Evolutionary conservation across 257 asterid species (phyloP).

Genomic region (Fraxinus quadrangulata): DNA sequence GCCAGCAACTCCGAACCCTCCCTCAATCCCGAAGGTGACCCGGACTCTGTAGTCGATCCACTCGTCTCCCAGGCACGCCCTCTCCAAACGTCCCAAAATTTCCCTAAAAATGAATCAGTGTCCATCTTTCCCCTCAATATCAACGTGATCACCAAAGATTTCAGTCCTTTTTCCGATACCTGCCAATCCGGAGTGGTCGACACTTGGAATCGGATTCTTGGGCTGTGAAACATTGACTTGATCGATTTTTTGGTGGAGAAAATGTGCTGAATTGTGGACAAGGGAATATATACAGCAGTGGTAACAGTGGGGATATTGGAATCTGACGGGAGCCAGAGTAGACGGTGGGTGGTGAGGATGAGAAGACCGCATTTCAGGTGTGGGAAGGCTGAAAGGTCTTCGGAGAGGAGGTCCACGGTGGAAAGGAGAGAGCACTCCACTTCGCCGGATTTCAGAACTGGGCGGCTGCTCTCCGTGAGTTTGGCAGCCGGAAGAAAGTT

Average conservation of each 20-base stretch:
- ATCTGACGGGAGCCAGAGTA: conserved; percentile 64
- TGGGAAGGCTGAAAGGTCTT: conserved; percentile 68
- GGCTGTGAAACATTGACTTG: conserved; percentile 81
- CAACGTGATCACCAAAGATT: conserved; percentile 50
- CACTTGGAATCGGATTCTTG: conserved; percentile 76
- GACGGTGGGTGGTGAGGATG: conserved; percentile 84
- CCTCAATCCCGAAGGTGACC: conserved; percentile 33
- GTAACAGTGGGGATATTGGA: conserved; percentile 17
- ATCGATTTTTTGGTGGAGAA: conserved; percentile 58
- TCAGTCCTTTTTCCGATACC: conserved; percentile 42
- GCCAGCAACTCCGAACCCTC: conserved; percentile 45
- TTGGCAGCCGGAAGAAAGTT: conserved; percentile 65
- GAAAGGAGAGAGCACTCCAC: conserved; percentile 78
- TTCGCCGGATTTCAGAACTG: conserved; percentile 65
- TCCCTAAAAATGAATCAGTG: conserved; percentile 66
- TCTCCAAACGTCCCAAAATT: conserved; percentile 88
- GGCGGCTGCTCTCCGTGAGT: conserved; percentile 77
- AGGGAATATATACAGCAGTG: conserved; percentile 54
- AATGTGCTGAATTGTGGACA: conserved; percentile 58
- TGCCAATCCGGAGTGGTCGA: conserved; percentile 50
- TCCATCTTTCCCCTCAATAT: conserved; percentile 68
- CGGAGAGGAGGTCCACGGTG: conserved; percentile 70
- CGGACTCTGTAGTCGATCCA: conserved; percentile 35
- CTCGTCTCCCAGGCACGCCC: conserved; percentile 70
- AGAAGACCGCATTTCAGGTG: conserved; percentile 67